Evolutionary conservation across 2,329 filamentous ascomycete genomes (phyloP).

Genomic region (Beauveria sp.): DNA sequence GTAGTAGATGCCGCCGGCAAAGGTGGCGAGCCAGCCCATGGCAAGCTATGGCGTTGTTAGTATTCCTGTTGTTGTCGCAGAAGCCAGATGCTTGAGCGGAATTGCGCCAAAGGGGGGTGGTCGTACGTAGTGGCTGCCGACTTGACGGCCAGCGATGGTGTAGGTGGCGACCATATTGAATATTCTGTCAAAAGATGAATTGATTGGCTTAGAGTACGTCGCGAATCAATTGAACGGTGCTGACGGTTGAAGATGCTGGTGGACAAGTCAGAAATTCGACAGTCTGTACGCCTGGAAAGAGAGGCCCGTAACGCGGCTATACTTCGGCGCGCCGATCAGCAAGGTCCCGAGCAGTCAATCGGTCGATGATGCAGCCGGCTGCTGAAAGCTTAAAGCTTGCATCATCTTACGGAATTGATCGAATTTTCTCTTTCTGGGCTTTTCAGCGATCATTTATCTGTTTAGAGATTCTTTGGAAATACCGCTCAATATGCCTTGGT

Average conservation of each 20-base stretch:
- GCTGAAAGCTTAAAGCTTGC: background rate
- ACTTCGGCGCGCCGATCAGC: constrained; percentile 2
- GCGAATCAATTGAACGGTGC: constrained; percentile 10
- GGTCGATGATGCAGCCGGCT: background rate
- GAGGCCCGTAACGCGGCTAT: constrained; percentile 19
- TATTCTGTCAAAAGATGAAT: constrained; percentile 16
- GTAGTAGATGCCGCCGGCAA: constrained; percentile 43
- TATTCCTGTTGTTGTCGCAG: constrained; percentile 15
- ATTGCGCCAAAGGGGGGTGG: constrained; percentile 8
- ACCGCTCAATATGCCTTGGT: constrained; percentile 31
- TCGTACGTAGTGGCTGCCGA: constrained; percentile 55
- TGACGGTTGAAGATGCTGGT: constrained; percentile 8
- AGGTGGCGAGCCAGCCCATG: constrained; percentile 45
- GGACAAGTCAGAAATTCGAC: constrained; percentile 11
- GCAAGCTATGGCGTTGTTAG: constrained; percentile 37
- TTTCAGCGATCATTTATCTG: background rate
- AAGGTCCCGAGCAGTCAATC: background rate
- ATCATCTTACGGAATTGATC: background rate
- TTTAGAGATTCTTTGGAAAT: background rate
- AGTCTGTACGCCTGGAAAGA: constrained; percentile 25
- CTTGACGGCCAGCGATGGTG: constrained; percentile 49
- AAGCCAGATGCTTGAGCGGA: background rate
- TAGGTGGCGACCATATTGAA: constrained; percentile 36
- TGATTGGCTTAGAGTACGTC: constrained; percentile 20
- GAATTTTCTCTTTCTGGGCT: background rate